phyloP scores from a whole-genome alignment of 1,284 basidiomycete genomes.

The Malassezia restricta region DNA sequence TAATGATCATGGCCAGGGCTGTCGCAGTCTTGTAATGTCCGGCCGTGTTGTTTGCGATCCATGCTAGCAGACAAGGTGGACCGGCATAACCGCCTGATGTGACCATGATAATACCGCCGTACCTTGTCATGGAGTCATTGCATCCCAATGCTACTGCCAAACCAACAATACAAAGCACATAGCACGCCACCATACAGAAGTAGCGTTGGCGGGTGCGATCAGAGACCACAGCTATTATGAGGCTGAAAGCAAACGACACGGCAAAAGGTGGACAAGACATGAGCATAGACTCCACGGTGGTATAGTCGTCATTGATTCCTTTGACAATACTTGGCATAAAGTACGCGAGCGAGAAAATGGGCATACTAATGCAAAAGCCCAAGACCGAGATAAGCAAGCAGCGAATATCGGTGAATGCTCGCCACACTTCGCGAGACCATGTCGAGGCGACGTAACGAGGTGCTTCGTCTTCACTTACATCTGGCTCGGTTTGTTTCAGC shows the following conservation, averaged over 20 bases:
- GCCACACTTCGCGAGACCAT: constrained; percentile 21
- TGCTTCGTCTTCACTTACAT: background rate
- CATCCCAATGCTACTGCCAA: constrained; percentile 24
- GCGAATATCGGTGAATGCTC: constrained; percentile 25
- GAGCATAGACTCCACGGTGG: constrained; percentile 23
- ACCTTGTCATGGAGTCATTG: constrained; percentile 11
- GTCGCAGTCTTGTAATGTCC: constrained; percentile 35
- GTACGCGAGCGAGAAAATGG: constrained; percentile 31
- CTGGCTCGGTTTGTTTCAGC: background rate
- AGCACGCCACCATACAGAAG: constrained; percentile 17
- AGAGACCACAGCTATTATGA: constrained; percentile 25
- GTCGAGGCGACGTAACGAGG: background rate
- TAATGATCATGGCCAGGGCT: constrained; percentile 26
- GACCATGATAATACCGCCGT: constrained; percentile 33
- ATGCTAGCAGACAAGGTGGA: constrained; percentile 11
- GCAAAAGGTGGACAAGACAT: constrained; percentile 34
- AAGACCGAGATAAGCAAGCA: constrained; percentile 20
- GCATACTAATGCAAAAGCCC: constrained; percentile 25
- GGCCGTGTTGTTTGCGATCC: constrained; percentile 21
- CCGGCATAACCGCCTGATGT: constrained; percentile 24
- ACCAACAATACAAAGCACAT: constrained; percentile 23
- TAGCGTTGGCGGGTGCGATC: constrained; percentile 27
- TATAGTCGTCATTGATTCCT: constrained; percentile 17
- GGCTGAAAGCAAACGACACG: constrained; percentile 26
- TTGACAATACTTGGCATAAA: constrained; percentile 37